Conservation (phyloP, 2,329 filamentous ascomycete genomes). For the Trichoderma guizhouense region DNA sequence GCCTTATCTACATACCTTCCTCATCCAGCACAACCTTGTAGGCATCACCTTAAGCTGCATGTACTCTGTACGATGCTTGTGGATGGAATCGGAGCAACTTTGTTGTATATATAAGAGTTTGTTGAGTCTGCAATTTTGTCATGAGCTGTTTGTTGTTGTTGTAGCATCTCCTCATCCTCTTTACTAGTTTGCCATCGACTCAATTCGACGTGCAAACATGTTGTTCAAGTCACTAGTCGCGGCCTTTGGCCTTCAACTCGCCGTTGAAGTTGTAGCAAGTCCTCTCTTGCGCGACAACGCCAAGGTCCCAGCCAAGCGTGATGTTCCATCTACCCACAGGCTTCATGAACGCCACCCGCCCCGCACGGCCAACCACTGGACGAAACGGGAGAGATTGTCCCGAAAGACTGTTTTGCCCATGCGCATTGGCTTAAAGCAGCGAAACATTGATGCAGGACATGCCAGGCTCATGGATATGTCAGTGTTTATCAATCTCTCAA, state of each 20-base stretch:
- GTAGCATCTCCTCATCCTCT: not conserved
- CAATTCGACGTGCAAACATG: not conserved
- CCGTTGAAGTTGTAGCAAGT: not conserved
- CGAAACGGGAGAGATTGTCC: not conserved
- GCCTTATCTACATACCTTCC: constrained; percentile 1
- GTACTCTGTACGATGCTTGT: not conserved
- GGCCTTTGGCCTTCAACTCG: not conserved
- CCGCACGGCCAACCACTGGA: constrained; percentile 12
- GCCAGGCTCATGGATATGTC: constrained; percentile 6
- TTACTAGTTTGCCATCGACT: not conserved
- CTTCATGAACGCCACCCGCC: not conserved
- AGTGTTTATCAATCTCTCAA: not conserved
- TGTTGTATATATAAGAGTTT: not conserved
- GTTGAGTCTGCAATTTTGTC: not conserved
- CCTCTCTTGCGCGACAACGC: constrained; percentile 1
- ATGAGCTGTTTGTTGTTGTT: not conserved
- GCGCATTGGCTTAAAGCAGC: constrained; percentile 36
- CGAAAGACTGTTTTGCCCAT: constrained; percentile 35
- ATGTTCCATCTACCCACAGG: not conserved
- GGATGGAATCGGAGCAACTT: not conserved
- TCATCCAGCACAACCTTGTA: not conserved
- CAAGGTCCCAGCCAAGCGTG: not conserved
- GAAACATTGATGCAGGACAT: not conserved
- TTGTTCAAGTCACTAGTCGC: not conserved
- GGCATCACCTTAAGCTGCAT: not conserved